These are phyloP conservation scores for Plantago coronopus DNA, from an alignment of 305 asterid species.

Conservation along the genomic window DNA sequence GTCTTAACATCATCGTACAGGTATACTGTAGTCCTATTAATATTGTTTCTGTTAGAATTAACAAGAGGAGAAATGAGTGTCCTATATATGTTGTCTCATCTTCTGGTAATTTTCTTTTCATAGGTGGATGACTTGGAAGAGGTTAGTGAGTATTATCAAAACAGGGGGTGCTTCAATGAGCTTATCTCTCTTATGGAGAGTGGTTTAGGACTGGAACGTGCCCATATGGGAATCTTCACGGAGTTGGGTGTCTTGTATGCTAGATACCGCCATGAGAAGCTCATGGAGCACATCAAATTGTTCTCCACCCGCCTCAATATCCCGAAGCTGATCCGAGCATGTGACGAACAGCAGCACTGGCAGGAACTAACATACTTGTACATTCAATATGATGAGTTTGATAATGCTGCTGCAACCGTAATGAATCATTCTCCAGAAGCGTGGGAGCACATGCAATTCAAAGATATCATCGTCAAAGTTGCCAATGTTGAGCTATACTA, in stretches of 20 bases:
- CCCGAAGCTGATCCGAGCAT: conserved; percentile 96
- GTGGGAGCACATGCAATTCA: conserved; percentile 99
- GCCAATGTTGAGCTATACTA: conserved; percentile 97
- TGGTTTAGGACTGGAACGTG: conserved; percentile 98
- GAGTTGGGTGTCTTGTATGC: conserved; percentile 98
- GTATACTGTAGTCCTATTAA: conserved; percentile 31
- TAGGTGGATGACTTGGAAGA: conserved; percentile 99
- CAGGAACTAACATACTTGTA: conserved; percentile 90
- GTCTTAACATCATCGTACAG: conserved; percentile 98
- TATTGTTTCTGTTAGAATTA: conserved; percentile 3
- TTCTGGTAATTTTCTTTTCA: conserved; percentile 22
- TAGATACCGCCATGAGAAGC: conserved; percentile 97
- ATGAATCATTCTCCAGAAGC: conserved; percentile 99
- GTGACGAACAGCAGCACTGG: conserved; percentile 99
- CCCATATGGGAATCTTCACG: conserved; percentile 99
- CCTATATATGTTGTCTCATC: not conserved
- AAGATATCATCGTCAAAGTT: conserved; percentile 91
- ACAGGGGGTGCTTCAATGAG: conserved; percentile 97
- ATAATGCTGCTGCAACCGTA: conserved; percentile 98
- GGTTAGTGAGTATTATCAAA: conserved; percentile 95
- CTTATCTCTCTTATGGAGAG: conserved; percentile 99
- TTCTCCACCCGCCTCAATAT: conserved; percentile 94
- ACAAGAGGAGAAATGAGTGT: not conserved
- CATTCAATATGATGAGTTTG: conserved; percentile 94
- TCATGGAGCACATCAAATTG: conserved; percentile 97